These are phyloP conservation scores for Sporisorium iseilematis-ciliati DNA, from an alignment of 1,284 basidiomycete species.

Conservation along the genomic window DNA sequence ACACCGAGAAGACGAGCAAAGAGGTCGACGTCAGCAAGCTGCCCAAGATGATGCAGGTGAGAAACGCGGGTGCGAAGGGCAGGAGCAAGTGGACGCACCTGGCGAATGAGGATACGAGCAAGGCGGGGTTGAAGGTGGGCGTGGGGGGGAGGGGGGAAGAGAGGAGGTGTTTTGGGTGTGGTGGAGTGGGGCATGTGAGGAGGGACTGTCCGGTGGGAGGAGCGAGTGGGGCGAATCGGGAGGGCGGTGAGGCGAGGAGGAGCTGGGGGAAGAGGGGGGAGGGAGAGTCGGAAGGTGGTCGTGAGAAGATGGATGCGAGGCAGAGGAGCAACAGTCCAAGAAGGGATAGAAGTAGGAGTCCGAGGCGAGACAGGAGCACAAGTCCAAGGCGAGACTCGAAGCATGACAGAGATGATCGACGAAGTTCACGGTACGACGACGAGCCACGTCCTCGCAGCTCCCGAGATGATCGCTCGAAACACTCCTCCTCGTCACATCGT, in stretches of 20 bases:
- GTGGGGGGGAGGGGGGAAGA: conserved; percentile 73
- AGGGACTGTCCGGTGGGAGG: conserved; percentile 63
- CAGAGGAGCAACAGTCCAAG: background rate
- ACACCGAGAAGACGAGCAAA: conserved; percentile 86
- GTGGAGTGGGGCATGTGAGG: conserved; percentile 62
- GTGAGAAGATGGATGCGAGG: conserved; percentile 5
- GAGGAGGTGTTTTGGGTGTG: conserved; percentile 86
- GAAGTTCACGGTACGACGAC: conserved; percentile 5
- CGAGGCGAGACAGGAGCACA: conserved; percentile 14
- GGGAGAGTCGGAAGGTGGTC: background rate
- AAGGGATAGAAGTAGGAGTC: conserved; percentile 22
- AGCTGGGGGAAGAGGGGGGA: conserved; percentile 2
- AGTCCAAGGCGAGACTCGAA: background rate
- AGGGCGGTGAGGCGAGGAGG: background rate
- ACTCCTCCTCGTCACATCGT: conserved; percentile 12
- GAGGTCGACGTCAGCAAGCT: conserved; percentile 83
- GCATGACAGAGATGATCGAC: background rate
- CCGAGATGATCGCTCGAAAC: conserved; percentile 9
- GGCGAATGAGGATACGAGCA: conserved; percentile 89
- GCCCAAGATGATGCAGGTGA: conserved; percentile 96
- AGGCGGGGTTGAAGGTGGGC: conserved; percentile 55
- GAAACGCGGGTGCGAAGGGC: conserved; percentile 92
- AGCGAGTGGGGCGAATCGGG: conserved; percentile 22
- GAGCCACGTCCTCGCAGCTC: conserved; percentile 10
- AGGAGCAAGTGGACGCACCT: conserved; percentile 85